Evolutionary conservation across 139 green algal genomes (phyloP).

Genomic region (Limnomonas spitsbergensis): DNA sequence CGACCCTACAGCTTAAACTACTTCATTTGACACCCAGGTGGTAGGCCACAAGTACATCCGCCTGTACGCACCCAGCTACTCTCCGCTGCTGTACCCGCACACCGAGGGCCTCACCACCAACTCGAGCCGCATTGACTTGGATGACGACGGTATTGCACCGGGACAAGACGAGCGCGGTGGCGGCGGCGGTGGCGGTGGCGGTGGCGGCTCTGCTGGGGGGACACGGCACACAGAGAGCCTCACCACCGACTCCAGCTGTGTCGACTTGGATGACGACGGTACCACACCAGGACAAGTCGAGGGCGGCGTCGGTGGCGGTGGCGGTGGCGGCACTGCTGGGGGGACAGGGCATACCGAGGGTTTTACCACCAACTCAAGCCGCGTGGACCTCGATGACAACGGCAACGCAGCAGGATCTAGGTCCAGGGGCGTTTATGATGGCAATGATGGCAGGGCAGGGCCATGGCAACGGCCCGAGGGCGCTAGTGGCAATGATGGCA

Average conservation of each 20-base stretch:
- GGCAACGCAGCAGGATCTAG: no score
- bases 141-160: slow-evolving; percentile 52
- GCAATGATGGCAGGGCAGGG: no score
- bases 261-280: slow-evolving; percentile 7
- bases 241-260: slow-evolving; percentile 49
- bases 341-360: slow-evolving; percentile 60
- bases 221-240: slow-evolving; percentile 57
- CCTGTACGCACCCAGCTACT: slow-evolving; percentile 66
- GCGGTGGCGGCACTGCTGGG: slow-evolving; percentile 11
- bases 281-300: slow-evolving; percentile 54
- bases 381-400: background rate
- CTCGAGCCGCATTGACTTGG: slow-evolving; percentile 25
- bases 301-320: no score
- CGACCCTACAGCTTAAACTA: no score
- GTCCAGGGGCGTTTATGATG: no score
- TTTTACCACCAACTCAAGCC: slow-evolving; percentile 56
- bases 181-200: no score
- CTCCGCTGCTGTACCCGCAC: slow-evolving; percentile 56
- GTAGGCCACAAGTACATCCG: slow-evolving; percentile 91
- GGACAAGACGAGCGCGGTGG: slow-evolving; percentile 20
- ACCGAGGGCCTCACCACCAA: slow-evolving; percentile 54
- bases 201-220: slow-evolving; percentile 38
- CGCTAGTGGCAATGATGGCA: no score
- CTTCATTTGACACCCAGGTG: slow-evolving; percentile 47
- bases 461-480: no score